phyloP scores from a whole-genome alignment of 208 protist genomes.

The Porcisia hertigi region DNA sequence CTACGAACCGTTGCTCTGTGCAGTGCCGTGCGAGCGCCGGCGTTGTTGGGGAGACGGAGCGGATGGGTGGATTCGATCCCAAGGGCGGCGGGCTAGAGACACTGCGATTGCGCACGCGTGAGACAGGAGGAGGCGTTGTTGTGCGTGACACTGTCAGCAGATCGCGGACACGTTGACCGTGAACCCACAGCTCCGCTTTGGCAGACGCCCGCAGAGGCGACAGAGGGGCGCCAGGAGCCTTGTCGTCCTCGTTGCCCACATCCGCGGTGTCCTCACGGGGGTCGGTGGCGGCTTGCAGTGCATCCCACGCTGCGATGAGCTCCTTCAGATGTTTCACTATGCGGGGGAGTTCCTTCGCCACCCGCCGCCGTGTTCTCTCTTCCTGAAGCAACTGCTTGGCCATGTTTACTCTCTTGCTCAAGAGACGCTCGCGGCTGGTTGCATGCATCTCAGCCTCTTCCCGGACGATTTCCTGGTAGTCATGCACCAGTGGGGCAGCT shows the following conservation, averaged over 20 bases:
- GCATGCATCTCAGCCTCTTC: slow-evolving; percentile 52
- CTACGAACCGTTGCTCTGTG: neutral
- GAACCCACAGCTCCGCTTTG: slow-evolving; percentile 27
- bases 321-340: slow-evolving; percentile 50
- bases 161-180: slow-evolving; percentile 31
- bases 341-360: slow-evolving; percentile 63
- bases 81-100: neutral
- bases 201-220: neutral
- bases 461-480: slow-evolving; percentile 42
- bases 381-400: slow-evolving; percentile 82
- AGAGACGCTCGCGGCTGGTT: slow-evolving; percentile 64
- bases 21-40: neutral
- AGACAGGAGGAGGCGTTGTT: neutral
- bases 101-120: slow-evolving; percentile 3
- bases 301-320: slow-evolving; percentile 47
- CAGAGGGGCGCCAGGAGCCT: neutral
- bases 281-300: slow-evolving; percentile 28
- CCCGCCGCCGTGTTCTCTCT: slow-evolving; percentile 59
- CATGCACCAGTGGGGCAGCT: slow-evolving; percentile 39
- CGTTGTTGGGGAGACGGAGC: neutral
- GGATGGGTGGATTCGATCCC: neutral
- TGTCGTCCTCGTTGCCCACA: neutral
- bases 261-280: slow-evolving; percentile 14
- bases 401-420: slow-evolving; percentile 86
- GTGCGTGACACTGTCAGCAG: slow-evolving; percentile 5